Evolutionary conservation across 2,329 filamentous ascomycete species (phyloP).

Genomic region (Penicillium sp.): DNA sequence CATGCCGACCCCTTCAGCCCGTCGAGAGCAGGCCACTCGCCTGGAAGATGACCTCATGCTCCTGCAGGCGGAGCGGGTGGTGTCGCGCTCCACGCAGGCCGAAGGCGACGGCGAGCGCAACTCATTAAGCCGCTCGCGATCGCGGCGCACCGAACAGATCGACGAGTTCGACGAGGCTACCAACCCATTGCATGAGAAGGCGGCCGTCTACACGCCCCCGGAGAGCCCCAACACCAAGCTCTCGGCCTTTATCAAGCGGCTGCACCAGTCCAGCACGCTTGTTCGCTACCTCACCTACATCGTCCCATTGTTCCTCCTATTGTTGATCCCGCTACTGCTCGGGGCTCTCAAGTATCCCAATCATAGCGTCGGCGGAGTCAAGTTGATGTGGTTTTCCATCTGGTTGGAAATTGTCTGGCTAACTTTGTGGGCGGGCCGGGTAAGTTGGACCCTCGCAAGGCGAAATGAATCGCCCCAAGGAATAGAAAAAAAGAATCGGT

Average conservation of each 20-base stretch:
- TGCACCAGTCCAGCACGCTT: conserved; percentile 64
- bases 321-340: conserved; percentile 66
- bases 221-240: conserved; percentile 61
- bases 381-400: conserved; percentile 86
- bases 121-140: conserved; percentile 53
- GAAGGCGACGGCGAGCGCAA: conserved; percentile 36
- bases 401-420: conserved; percentile 95
- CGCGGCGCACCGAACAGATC: conserved; percentile 54
- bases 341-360: conserved; percentile 59
- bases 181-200: conserved; percentile 66
- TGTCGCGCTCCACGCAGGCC: conserved; percentile 45
- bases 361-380: conserved; percentile 68
- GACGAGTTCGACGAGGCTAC: conserved; percentile 67
- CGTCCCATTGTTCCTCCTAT: conserved; percentile 59
- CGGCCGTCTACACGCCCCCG: conserved; percentile 62
- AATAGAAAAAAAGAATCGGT: neutral
- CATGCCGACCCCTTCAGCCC: conserved; percentile 52
- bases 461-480: too few species aligned
- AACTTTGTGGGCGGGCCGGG: conserved; percentile 74
- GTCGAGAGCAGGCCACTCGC: conserved; percentile 58
- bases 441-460: too few species aligned
- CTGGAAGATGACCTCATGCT: conserved; percentile 65
- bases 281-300: conserved; percentile 72
- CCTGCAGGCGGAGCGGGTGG: conserved; percentile 62
- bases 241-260: conserved; percentile 62